Base-by-base conservation (phyloP, 139 green algal genomes). In the Nannochloris sp. region DNA sequence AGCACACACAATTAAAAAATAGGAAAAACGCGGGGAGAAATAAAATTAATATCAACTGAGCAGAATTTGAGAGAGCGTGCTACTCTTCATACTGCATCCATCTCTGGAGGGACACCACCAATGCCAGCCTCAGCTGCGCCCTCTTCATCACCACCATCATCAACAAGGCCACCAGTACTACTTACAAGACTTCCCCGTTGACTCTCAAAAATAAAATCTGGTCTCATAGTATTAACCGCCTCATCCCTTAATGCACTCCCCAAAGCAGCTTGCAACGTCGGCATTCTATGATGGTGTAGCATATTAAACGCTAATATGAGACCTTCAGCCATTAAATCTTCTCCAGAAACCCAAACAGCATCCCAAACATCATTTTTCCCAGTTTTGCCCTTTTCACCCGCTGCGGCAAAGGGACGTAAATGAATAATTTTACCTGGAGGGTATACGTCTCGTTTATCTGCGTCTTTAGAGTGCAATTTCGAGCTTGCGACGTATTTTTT, bases 291-390 rank as follows among this genome's bases (percentile, higher is more conserved):
- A 67, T 78, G 64, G 1, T 38, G 29, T 53, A 68, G 53, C 71
- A 78, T 78, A 15, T 67, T 39, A 2, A 60, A 56, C 4, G 34
- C 48, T 31, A 78, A 32, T 2, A 78, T 33, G 47, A 78, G 67
- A 56, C 71, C 71, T 53, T 78, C 71, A 4, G 23, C 33, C 34
- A 72, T 72, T 15, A 78, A 63, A 6, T 67, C 70, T 60, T 65
- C 31, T 13, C 42, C 64, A 32, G 47, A 54, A 33, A 72, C 38
- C 64, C 64, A 73, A 14, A 78, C 64, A 10, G 71, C 71, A 31
- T 78, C 71, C 71, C 71, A 78, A 38, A 65, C 36, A 19, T 36
- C 46, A 14, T 63, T 42, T 23, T 12, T 10, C 37, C 23, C 25
- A 2, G 14, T 15, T n/a, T 29, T 45, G 27, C 62, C 42, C 39